phyloP scores from a whole-genome alignment of 1,284 basidiomycete genomes.

The Xerocomus nothofagi region DNA sequence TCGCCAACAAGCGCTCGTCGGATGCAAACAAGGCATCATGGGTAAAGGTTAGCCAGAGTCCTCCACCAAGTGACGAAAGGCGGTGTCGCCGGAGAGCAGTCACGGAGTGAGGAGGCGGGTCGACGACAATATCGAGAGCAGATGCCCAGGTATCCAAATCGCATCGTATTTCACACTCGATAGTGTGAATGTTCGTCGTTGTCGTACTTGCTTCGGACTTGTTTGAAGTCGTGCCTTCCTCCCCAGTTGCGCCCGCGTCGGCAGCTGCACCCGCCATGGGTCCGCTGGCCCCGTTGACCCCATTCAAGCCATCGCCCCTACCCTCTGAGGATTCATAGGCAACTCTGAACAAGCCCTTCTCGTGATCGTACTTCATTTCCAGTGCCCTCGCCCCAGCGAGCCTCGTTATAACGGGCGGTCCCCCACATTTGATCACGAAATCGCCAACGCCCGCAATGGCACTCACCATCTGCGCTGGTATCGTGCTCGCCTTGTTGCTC shows the following conservation, averaged over 20 bases:
- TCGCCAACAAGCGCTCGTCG: constrained; percentile 71
- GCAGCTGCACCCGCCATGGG: constrained; percentile 4
- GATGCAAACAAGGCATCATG: constrained; percentile 81
- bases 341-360: constrained; percentile 77
- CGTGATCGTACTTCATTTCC: constrained; percentile 83
- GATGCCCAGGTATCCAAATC: constrained; percentile 91
- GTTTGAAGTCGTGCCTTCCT: constrained; percentile 10
- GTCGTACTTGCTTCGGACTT: constrained; percentile 4
- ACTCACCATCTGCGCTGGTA: constrained; percentile 88
- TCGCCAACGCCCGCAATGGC: constrained; percentile 89
- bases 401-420: constrained; percentile 87
- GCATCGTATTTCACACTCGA: constrained; percentile 94
- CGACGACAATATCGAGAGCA: constrained; percentile 88
- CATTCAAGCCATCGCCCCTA: constrained; percentile 42
- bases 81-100: constrained; percentile 86
- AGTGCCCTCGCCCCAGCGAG: constrained; percentile 78
- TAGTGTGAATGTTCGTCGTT: constrained; percentile 45
- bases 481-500: constrained; percentile 88
- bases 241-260: constrained; percentile 8
- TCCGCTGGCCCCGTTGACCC: constrained; percentile 22
- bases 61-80: constrained; percentile 86
- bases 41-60: constrained; percentile 93
- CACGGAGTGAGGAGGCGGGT: constrained; percentile 88
- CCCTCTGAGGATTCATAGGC: constrained; percentile 78
- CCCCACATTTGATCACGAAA: constrained; percentile 93